Base-by-base conservation (phyloP, 495 filamentous ascomycete genomes). In the Apiosordaria backusii region DNA sequence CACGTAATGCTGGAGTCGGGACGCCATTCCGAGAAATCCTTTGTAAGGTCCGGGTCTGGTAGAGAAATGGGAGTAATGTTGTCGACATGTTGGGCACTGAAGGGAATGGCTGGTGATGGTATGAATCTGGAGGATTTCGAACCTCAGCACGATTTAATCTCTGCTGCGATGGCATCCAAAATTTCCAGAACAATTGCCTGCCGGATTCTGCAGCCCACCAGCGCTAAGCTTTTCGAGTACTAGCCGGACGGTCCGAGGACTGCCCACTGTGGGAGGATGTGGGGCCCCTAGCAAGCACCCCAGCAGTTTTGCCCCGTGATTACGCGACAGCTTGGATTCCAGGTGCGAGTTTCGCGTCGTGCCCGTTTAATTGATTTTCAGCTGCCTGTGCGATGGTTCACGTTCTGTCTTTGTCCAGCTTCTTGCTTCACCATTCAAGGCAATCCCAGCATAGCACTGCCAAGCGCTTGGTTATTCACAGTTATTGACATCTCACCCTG, bases 11-110 rank as follows among this genome's bases (percentile, higher is more conserved):
- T 62, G 60, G 69, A 58, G 66, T 55, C 59, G 65, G 55, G 26
- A 65, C 23, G 24, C 60, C 22, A 1, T 64, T 35, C 53, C 66
- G n/a, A 4, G 70, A 67, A 13, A 76, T 59, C 60, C 75, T 74
- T 61, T 79, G 77, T 6, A 90, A 78, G 0, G 88, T 89, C 64
- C 80, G 80, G n/a, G 89, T 91, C 62, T 89, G 86, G 73, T 91
- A 92, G 7, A 93, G 83, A 59, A 92, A 90, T 0, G 89, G 86
- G 15, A 84, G 72, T 5, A 85, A 66, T 2, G 80, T 79, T 1
- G 76, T 75, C 19, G 74, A 71, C 78, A 79, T 80, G 29, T 25
- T 70, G 66, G 52, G 15, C 24, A 3, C 6, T 7, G 15, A 15
- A 1, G 27, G 10, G 35, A 7, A 13, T 18, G 7, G 4, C 27